Evolutionary conservation across 1,139 yeast species (phyloP).

Genomic region (Geotrichum cucujoidarum): DNA sequence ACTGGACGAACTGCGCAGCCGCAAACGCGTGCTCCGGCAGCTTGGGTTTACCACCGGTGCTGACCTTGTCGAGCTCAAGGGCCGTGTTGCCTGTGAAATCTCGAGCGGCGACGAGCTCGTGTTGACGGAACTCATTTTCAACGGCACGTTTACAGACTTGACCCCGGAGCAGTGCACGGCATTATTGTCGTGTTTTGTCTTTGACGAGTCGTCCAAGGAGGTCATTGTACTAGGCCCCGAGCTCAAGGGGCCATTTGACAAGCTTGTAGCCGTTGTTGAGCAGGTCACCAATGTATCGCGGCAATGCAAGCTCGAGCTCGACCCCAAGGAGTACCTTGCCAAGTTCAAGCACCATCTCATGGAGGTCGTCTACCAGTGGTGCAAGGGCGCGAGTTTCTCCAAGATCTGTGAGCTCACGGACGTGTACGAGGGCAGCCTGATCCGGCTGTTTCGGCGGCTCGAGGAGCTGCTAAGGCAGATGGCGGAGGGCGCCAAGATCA

Average conservation of each 20-base stretch:
- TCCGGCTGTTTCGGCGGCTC: conserved; percentile 86
- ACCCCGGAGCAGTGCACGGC: conserved; percentile 91
- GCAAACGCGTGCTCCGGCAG: conserved; percentile 83
- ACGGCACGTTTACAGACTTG: conserved; percentile 87
- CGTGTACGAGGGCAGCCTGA: conserved; percentile 93
- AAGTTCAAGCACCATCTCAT: conserved; percentile 85
- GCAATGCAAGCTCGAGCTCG: conserved; percentile 83
- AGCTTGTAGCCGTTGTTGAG: conserved; percentile 81
- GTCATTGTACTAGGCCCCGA: conserved; percentile 82
- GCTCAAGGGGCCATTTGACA: conserved; percentile 80
- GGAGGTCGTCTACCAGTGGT: conserved; percentile 97
- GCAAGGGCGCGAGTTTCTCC: conserved; percentile 91
- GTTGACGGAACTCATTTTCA: conserved; percentile 85
- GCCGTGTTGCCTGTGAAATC: conserved; percentile 68
- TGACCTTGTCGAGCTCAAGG: conserved; percentile 72
- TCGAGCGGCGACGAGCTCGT: conserved; percentile 76
- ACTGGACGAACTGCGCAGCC: conserved; percentile 84
- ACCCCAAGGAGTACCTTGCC: conserved; percentile 88
- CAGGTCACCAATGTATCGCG: conserved; percentile 82
- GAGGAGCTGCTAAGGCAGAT: conserved; percentile 91
- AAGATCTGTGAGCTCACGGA: conserved; percentile 98
- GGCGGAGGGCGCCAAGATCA: conserved; percentile 84
- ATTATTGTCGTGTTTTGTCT: conserved; percentile 86
- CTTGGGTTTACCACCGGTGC: conserved; percentile 72
- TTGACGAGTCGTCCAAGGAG: conserved; percentile 92